phyloP scores from a whole-genome alignment of 148 eudicot species.

The Diospyros kaki region DNA sequence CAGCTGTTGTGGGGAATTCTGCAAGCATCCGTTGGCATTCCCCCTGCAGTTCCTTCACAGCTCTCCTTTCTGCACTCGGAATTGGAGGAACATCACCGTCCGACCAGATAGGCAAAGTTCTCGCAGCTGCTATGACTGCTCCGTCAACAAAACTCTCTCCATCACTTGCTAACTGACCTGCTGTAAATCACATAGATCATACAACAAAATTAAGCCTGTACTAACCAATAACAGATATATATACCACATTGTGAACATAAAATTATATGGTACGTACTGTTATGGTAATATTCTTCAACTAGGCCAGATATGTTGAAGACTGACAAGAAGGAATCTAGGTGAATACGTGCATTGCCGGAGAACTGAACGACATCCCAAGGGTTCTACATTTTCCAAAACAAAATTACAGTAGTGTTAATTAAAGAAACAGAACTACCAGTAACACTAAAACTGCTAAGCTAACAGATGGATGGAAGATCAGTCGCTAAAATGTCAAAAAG shows the following conservation, averaged over 20 bases:
- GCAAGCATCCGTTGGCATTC: constrained; percentile 81
- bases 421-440: not conserved
- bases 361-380: constrained; percentile 95
- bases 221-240: not conserved
- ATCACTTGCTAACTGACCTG: constrained; percentile 51
- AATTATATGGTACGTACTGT: constrained; percentile 41
- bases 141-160: constrained; percentile 79
- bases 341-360: constrained; percentile 68
- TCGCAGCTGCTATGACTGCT: constrained; percentile 91
- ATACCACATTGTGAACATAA: constrained; percentile 11
- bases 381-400: constrained; percentile 47
- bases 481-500: not conserved
- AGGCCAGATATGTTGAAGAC: constrained; percentile 89
- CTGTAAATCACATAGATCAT: not conserved
- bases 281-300: constrained; percentile 73
- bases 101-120: constrained; percentile 94
- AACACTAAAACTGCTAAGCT: not conserved
- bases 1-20: constrained; percentile 60
- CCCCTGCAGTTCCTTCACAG: constrained; percentile 79
- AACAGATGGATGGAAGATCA: not conserved
- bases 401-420: constrained; percentile 2
- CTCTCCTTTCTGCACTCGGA: constrained; percentile 85
- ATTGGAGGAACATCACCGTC: constrained; percentile 74
- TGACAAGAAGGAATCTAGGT: constrained; percentile 93
- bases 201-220: not conserved